phyloP scores from a whole-genome alignment of 495 filamentous ascomycete species.

The Penicillium maclennaniae region DNA sequence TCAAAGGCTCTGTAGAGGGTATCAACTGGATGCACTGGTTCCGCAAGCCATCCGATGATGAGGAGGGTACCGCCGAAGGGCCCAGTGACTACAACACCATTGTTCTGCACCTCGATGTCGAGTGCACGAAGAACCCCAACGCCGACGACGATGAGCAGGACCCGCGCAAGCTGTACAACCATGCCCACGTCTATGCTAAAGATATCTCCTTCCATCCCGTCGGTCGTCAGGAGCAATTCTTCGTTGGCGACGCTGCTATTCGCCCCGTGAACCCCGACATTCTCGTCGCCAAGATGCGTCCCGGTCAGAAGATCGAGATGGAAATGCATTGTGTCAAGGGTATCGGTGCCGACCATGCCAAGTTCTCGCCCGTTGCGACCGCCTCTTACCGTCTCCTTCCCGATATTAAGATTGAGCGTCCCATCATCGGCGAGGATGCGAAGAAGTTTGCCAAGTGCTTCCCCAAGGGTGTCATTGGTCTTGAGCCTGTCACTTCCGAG shows the following conservation, averaged over 20 bases:
- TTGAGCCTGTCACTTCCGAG: conserved; percentile 65
- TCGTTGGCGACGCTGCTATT: conserved; percentile 61
- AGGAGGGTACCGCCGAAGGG: conserved; percentile 38
- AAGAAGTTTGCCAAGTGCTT: conserved; percentile 90
- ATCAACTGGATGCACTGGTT: conserved; percentile 78
- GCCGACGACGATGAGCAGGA: conserved; percentile 69
- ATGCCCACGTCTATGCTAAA: conserved; percentile 82
- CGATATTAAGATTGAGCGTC: conserved; percentile 71
- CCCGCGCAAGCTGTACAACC: conserved; percentile 75
- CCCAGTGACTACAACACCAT: conserved; percentile 79
- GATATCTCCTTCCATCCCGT: conserved; percentile 72
- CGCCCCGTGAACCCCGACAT: conserved; percentile 85
- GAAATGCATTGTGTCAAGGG: conserved; percentile 90
- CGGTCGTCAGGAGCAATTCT: conserved; percentile 68
- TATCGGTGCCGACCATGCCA: conserved; percentile 90
- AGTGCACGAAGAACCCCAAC: conserved; percentile 72
- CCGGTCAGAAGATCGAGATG: conserved; percentile 79
- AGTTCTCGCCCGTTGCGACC: conserved; percentile 95
- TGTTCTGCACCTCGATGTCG: conserved; percentile 62
- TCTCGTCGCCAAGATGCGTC: conserved; percentile 88
- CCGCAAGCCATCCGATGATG: conserved; percentile 55
- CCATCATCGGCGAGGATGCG: conserved; percentile 82
- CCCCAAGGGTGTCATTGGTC: conserved; percentile 78
- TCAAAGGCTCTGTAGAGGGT: conserved; percentile 71
- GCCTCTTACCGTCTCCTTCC: conserved; percentile 89